Conservation (phyloP, 2,329 filamentous ascomycete species). For the Cladosporium colombiae region DNA sequence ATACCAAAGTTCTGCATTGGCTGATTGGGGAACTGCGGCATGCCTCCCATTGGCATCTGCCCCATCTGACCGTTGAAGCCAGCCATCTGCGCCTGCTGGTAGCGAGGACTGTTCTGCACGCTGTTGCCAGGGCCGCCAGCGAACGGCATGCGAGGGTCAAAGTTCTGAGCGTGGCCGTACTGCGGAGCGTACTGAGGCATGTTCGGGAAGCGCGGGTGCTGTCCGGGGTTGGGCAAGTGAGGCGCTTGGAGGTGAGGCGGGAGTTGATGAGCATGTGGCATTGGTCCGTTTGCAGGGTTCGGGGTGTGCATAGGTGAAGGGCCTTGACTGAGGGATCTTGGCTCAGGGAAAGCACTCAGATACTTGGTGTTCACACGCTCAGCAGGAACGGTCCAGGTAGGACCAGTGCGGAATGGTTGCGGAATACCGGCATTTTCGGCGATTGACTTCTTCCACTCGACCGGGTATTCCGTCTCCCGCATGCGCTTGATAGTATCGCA, state of each 20-base stretch:
- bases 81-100: conserved; percentile 57
- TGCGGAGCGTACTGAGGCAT: conserved; percentile 45
- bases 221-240: conserved; percentile 68
- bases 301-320: conserved; percentile 64
- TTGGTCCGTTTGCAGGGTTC: conserved; percentile 61
- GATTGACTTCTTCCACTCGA: conserved; percentile 60
- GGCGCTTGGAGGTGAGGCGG: conserved; percentile 81
- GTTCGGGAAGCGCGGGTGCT: conserved; percentile 73
- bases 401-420: conserved; percentile 78
- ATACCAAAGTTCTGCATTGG: conserved; percentile 71
- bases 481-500: conserved; percentile 68
- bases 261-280: conserved; percentile 80
- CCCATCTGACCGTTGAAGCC: conserved; percentile 53
- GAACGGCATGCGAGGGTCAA: conserved; percentile 83
- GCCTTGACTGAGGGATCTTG: conserved; percentile 57
- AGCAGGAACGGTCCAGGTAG: conserved; percentile 75
- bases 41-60: conserved; percentile 30
- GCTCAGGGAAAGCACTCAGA: conserved; percentile 74
- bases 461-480: conserved; percentile 58
- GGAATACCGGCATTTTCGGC: conserved; percentile 79
- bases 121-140: conserved; percentile 75
- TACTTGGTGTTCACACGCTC: conserved; percentile 77
- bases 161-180: conserved; percentile 65
- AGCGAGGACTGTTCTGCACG: conserved; percentile 76
- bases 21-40: conserved; percentile 65